phyloP scores from a whole-genome alignment of 2,329 filamentous ascomycete genomes.

The Fusarium beomiforme region DNA sequence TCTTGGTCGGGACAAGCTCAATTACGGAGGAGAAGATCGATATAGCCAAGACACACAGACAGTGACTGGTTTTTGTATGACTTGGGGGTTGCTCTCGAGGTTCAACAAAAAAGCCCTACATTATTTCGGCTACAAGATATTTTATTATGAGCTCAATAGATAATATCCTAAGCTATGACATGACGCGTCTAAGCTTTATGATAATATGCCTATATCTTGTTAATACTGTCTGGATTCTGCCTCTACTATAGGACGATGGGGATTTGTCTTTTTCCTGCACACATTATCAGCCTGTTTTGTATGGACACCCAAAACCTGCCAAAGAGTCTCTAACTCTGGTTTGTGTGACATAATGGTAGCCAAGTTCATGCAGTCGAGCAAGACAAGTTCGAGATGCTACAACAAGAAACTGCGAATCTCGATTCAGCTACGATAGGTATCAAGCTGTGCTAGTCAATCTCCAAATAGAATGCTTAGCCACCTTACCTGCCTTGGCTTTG shows the following conservation, averaged over 20 bases:
- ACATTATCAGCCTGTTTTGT: neutral
- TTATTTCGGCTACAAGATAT: no score
- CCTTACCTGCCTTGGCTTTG: neutral
- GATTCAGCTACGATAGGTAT: constrained; percentile 14
- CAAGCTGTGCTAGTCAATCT: neutral
- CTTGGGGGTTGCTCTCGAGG: neutral
- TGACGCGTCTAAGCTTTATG: no score
- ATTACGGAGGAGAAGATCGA: constrained; percentile 9
- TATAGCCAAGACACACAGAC: neutral
- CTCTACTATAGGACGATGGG: no score
- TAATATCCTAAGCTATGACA: no score
- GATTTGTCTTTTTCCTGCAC: neutral
- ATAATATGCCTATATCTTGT: no score
- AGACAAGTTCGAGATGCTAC: constrained; percentile 20
- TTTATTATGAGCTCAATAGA: no score
- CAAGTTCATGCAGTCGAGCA: constrained; percentile 18
- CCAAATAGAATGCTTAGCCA: constrained; percentile 4
- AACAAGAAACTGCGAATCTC: constrained; percentile 17
- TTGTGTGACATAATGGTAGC: constrained; percentile 15
- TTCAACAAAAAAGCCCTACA: neutral
- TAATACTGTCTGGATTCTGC: no score
- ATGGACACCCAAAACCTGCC: neutral
- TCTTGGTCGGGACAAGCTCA: constrained; percentile 7
- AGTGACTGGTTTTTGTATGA: neutral
- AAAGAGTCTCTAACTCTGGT: neutral